Conservation (phyloP, 805 yeast genomes). For the Kodamaea leandrae region DNA sequence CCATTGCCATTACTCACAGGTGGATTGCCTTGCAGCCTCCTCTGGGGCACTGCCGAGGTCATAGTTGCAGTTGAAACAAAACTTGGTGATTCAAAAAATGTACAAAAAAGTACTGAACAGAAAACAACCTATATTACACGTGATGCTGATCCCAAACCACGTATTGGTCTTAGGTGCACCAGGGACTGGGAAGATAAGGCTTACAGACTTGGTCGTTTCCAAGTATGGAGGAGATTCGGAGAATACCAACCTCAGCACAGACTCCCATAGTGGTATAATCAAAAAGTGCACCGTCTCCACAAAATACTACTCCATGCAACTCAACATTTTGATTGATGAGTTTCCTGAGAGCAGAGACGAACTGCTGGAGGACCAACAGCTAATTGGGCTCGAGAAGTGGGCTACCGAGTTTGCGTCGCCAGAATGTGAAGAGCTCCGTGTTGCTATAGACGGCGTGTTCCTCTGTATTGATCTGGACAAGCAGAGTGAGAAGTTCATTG, state of each 20-base stretch:
- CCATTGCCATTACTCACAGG: neutral
- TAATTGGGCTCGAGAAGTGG: conserved; percentile 34
- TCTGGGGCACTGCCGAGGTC: too few species aligned
- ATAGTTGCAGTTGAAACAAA: too few species aligned
- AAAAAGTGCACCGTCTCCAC: conserved; percentile 25
- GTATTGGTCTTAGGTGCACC: conserved; percentile 47
- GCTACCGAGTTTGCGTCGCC: conserved; percentile 32
- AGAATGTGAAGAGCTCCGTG: conserved; percentile 44
- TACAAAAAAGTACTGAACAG: too few species aligned
- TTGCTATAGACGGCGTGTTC: conserved; percentile 45
- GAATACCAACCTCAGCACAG: conserved; percentile 6
- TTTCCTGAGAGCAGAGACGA: conserved; percentile 19
- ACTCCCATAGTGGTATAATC: conserved; percentile 34
- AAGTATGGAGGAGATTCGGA: neutral
- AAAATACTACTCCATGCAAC: conserved; percentile 29
- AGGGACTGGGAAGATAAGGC: conserved; percentile 37
- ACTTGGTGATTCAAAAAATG: too few species aligned
- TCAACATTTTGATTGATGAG: conserved; percentile 38
- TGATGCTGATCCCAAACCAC: conserved; percentile 29
- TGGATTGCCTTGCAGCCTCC: too few species aligned
- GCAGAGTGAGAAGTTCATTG: conserved; percentile 18
- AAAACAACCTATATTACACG: neutral
- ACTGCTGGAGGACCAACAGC: conserved; percentile 5
- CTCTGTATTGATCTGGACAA: conserved; percentile 34
- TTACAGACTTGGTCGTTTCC: conserved; percentile 15